Evolutionary conservation across 2,329 filamentous ascomycete genomes (phyloP), one percentile per base, ranked within the genome.

Genomic region (Hymenoscyphus infarciens): DNA sequence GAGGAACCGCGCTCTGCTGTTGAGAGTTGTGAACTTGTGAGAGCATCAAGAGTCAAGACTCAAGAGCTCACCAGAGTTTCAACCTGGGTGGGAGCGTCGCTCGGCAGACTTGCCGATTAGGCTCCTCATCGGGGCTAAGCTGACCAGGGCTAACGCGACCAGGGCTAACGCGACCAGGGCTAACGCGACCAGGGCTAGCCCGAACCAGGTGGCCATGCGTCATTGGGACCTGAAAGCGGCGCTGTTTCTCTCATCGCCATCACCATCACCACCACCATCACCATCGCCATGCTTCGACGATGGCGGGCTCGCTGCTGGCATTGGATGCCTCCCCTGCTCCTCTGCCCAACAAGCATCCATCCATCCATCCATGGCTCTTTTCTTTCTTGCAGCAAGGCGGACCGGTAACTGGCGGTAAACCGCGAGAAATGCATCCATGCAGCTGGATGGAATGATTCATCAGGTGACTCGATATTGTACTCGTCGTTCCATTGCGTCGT

Each of bases 191-290:
- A 49, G 57, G 22, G 54, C 27, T 52, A 25, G 15, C 35, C 25
- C 16, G n/a, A 22, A 13, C n/a, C 45, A 27, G 45, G 13, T 25
- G 33, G 60, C 33, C 54, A 45, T 63, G 62, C 65, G 65, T 67
- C 65, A 67, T 67, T 64, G 57, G 61, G 38, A 61, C n/a, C 16
- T 65, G 63, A 57, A 61, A 57, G 31, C 59, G n/a, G 56, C 59
- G 45, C 19, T 27, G 31, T 59, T 56, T 29, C 39, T 61, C 42
- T 31, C 53, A 39, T 35, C 31, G 25, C 52, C 57, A 58, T 60
- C 63, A 60, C 58, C 31, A n/a, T n/a, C n/a, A n/a, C n/a, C n/a
- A n/a, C n/a, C n/a, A n/a, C n/a, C 53, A 39, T 35, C 31, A 16
- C 52, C 57, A 58, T 60, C 63, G 57, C 58, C 31, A 13, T 22